Conservation (phyloP, 2,329 filamentous ascomycete species). For the Alternaria sp. region DNA sequence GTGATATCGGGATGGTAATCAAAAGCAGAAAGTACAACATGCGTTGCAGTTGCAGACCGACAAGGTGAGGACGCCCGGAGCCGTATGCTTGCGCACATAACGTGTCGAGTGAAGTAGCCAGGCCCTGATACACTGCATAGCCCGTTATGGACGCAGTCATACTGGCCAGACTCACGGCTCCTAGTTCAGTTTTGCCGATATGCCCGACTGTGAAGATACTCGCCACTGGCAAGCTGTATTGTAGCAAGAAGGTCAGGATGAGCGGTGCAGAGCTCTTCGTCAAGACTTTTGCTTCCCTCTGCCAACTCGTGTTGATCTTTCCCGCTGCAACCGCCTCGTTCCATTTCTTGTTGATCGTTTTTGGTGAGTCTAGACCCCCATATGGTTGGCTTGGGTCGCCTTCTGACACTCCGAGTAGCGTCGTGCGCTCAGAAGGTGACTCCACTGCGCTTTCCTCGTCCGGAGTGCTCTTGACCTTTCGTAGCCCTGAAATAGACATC, state of each 20-base stretch:
- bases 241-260: slow-evolving; percentile 59
- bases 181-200: slow-evolving; percentile 58
- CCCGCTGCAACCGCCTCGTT: slow-evolving; percentile 81
- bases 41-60: slow-evolving; percentile 82
- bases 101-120: slow-evolving; percentile 90
- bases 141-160: slow-evolving; percentile 61
- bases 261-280: slow-evolving; percentile 58
- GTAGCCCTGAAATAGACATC: slow-evolving; percentile 41
- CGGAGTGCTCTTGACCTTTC: slow-evolving; percentile 38
- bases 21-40: slow-evolving; percentile 81
- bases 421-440: slow-evolving; percentile 55
- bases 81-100: slow-evolving; percentile 94
- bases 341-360: slow-evolving; percentile 51
- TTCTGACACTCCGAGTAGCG: slow-evolving; percentile 54
- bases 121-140: slow-evolving; percentile 62
- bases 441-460: slow-evolving; percentile 43
- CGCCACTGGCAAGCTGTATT: slow-evolving; percentile 58
- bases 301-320: slow-evolving; percentile 88
- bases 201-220: slow-evolving; percentile 60
- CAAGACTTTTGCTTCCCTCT: slow-evolving; percentile 85
- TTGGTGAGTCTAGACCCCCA: slow-evolving; percentile 59
- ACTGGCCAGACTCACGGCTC: slow-evolving; percentile 57
- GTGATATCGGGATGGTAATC: slow-evolving; percentile 74
- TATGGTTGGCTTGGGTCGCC: slow-evolving; percentile 52
- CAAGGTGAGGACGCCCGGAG: slow-evolving; percentile 86